Conservation (phyloP, 768 basidiomycete genomes). For the Cantharellus cinnabarinus region DNA sequence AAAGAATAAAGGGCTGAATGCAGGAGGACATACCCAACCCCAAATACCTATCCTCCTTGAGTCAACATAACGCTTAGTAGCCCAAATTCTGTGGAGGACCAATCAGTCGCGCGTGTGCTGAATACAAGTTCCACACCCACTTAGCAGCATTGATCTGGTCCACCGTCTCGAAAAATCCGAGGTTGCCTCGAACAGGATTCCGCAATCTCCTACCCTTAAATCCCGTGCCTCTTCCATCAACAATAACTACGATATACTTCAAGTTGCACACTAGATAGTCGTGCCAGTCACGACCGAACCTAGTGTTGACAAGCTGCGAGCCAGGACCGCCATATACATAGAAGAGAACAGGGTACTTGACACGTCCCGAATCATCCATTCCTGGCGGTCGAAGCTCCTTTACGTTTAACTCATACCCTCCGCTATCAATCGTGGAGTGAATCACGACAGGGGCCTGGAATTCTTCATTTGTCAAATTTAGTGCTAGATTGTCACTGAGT, state of each 20-base stretch:
- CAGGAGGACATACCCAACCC: slow-evolving; percentile 64
- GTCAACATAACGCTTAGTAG: slow-evolving; percentile 74
- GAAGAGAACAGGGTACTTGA: slow-evolving; percentile 89
- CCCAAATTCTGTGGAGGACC: slow-evolving; percentile 45
- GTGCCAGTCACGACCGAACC: slow-evolving; percentile 63
- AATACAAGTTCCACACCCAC: slow-evolving; percentile 22
- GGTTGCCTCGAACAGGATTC: slow-evolving; percentile 71
- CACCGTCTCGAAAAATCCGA: slow-evolving; percentile 72
- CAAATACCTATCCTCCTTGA: slow-evolving; percentile 77
- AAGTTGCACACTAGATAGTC: slow-evolving; percentile 64
- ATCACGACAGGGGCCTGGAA: slow-evolving; percentile 55
- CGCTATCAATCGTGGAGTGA: slow-evolving; percentile 52
- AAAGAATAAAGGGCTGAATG: neutral
- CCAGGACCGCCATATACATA: slow-evolving; percentile 75
- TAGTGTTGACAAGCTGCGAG: slow-evolving; percentile 55
- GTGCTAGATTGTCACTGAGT: slow-evolving; percentile 46
- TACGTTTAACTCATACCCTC: slow-evolving; percentile 77
- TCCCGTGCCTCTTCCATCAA: slow-evolving; percentile 90
- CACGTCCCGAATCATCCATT: slow-evolving; percentile 89
- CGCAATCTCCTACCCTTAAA: slow-evolving; percentile 68
- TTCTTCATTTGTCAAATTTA: slow-evolving; percentile 40
- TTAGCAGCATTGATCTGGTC: slow-evolving; percentile 83
- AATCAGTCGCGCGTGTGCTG: neutral
- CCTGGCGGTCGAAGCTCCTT: slow-evolving; percentile 77
- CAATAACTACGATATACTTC: slow-evolving; percentile 67